A percentile compares a stretch with the other conserved stretches of the same genome.
Conservation (phyloP, 2,329 filamentous ascomycete genomes). For the Akanthomyces uredinophilus region DNA sequence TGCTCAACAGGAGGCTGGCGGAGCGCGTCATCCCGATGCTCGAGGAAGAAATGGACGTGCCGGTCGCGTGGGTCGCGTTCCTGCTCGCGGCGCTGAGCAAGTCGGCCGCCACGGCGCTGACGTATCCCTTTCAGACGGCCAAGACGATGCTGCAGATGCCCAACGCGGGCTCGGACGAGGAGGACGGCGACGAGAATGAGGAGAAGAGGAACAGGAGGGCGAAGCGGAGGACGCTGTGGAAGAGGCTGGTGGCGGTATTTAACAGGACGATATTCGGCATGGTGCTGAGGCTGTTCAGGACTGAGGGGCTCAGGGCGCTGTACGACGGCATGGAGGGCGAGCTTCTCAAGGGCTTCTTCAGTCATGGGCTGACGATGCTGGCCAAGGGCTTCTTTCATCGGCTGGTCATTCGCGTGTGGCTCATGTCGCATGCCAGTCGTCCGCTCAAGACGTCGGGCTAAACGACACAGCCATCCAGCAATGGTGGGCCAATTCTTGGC, state of each 20-base stretch:
- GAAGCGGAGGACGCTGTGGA: constrained; percentile 11
- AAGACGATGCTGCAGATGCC: constrained; percentile 71
- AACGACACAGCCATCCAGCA: background rate
- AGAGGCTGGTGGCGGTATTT: constrained; percentile 21
- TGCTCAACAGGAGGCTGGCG: constrained; percentile 70
- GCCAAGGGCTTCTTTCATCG: constrained; percentile 75
- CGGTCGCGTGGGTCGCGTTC: constrained; percentile 37
- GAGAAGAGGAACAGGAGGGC: constrained; percentile 12
- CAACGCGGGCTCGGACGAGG: background rate
- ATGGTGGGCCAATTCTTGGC: background rate
- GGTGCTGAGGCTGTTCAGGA: constrained; percentile 51
- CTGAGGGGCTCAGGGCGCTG: constrained; percentile 63
- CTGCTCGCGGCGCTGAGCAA: constrained; percentile 70
- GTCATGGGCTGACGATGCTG: constrained; percentile 81
- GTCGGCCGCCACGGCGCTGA: constrained; percentile 67
- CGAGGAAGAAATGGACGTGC: constrained; percentile 34
- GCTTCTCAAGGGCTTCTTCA: constrained; percentile 77
- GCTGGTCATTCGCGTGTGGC: constrained; percentile 67
- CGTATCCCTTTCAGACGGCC: constrained; percentile 83
- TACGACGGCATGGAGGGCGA: constrained; percentile 75
- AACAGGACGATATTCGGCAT: constrained; percentile 56
- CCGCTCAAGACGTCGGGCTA: constrained; percentile 16
- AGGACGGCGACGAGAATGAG: background rate
- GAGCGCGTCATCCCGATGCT: constrained; percentile 49
- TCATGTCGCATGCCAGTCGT: constrained; percentile 37